Conservation (phyloP, 2,329 filamentous ascomycete genomes). For the Fusarium liriodendri region DNA sequence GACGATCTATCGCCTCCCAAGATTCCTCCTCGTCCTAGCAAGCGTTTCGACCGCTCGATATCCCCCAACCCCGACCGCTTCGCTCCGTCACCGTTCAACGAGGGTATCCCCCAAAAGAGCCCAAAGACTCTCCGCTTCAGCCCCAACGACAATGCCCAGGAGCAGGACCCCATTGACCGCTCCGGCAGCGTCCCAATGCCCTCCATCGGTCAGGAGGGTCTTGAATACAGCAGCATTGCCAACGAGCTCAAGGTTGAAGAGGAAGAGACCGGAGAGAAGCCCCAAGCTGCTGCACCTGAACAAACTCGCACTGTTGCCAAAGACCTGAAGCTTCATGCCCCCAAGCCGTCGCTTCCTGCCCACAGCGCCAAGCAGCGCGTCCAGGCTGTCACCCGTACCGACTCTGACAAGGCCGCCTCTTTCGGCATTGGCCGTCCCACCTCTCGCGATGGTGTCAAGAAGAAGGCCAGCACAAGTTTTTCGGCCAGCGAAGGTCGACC, state of each 20-base stretch:
- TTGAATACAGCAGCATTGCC: constrained; percentile 78
- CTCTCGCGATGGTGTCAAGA: constrained; percentile 66
- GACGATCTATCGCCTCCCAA: constrained; percentile 63
- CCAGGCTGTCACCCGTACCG: constrained; percentile 86
- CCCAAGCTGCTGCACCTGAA: constrained; percentile 64
- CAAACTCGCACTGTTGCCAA: constrained; percentile 83
- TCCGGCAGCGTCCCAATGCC: constrained; percentile 85
- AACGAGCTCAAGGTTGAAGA: constrained; percentile 54
- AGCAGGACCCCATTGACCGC: constrained; percentile 63
- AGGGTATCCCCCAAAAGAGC: constrained; percentile 66
- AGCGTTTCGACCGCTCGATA: constrained; percentile 78
- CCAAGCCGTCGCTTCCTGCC: constrained; percentile 85
- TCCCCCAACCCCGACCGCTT: constrained; percentile 84
- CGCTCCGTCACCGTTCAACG: constrained; percentile 87
- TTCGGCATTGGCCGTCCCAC: constrained; percentile 80
- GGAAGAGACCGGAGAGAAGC: constrained; percentile 55
- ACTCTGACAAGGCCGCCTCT: constrained; percentile 87
- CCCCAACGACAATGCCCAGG: constrained; percentile 49
- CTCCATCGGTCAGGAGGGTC: constrained; percentile 88
- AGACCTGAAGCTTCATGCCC: constrained; percentile 88
- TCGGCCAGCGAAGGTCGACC: constrained; percentile 60
- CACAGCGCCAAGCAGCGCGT: constrained; percentile 87
- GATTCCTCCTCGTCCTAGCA: constrained; percentile 84
- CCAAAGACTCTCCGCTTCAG: constrained; percentile 50
- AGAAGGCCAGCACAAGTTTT: constrained; percentile 72